These are phyloP conservation scores for Phaeosphaeriaceae sp. DNA, from an alignment of 2,329 filamentous ascomycete species.

Conservation along the genomic window DNA sequence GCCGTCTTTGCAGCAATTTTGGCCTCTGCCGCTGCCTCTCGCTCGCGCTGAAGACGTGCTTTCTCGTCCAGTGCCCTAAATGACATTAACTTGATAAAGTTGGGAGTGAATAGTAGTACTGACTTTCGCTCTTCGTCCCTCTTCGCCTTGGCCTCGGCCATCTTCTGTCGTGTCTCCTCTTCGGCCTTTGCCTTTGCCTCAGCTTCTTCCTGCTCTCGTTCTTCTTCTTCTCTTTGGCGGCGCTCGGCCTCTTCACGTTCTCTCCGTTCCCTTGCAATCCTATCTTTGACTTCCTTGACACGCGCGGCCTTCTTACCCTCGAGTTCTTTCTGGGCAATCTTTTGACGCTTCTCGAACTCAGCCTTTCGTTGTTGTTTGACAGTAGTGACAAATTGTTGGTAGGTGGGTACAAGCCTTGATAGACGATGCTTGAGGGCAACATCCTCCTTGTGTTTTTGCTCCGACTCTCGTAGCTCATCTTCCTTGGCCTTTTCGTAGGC, in stretches of 20 bases:
- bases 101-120: constrained; percentile 37
- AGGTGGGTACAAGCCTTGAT: constrained; percentile 79
- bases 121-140: constrained; percentile 66
- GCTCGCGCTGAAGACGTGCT: constrained; percentile 72
- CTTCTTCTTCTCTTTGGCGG: constrained; percentile 80
- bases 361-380: constrained; percentile 88
- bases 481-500: constrained; percentile 81
- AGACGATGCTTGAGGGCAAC: constrained; percentile 94
- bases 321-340: constrained; percentile 88
- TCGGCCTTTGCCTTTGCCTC: constrained; percentile 82
- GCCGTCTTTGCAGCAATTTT: constrained; percentile 69
- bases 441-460: constrained; percentile 89
- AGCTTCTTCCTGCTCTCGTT: constrained; percentile 79
- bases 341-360: constrained; percentile 94
- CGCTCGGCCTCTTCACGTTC: constrained; percentile 86
- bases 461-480: constrained; percentile 78
- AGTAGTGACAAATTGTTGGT: constrained; percentile 81
- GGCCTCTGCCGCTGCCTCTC: constrained; percentile 87
- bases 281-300: constrained; percentile 86
- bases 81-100: constrained; percentile 40
- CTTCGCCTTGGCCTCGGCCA: constrained; percentile 72
- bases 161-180: constrained; percentile 76
- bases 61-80: constrained; percentile 67
- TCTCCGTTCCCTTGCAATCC: constrained; percentile 79
- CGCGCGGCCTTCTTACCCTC: constrained; percentile 89